These are phyloP conservation scores for Raffaelea arxii DNA, from an alignment of 2,329 filamentous ascomycete species.

Conservation along the genomic window DNA sequence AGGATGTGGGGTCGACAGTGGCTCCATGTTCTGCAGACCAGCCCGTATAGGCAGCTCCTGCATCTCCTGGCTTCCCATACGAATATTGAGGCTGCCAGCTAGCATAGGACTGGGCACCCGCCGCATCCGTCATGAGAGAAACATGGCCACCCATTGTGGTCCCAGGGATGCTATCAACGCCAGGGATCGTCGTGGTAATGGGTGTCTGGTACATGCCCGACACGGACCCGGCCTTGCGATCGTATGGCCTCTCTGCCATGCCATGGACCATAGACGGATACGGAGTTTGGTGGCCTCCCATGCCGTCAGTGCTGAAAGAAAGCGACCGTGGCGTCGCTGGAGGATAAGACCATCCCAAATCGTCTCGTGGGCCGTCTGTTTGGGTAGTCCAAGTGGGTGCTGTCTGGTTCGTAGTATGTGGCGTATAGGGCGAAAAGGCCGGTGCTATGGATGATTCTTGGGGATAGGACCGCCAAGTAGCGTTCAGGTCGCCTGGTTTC, in stretches of 20 bases:
- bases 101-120: constrained; percentile 13
- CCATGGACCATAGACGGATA: constrained; percentile 30
- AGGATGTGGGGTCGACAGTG: constrained; percentile 11
- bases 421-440: constrained; percentile 39
- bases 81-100: constrained; percentile 20
- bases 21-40: constrained; percentile 22
- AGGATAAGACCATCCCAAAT: constrained; percentile 34
- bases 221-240: constrained; percentile 30
- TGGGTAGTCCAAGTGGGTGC: constrained; percentile 32
- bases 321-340: constrained; percentile 33
- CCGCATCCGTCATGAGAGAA: constrained; percentile 28
- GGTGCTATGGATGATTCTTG: constrained; percentile 41
- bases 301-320: constrained; percentile 36
- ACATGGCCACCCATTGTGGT: constrained; percentile 23
- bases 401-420: constrained; percentile 26
- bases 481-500: constrained; percentile 31
- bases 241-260: constrained; percentile 25
- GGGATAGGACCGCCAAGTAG: constrained; percentile 39
- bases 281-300: constrained; percentile 24
- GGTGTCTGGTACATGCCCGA: constrained; percentile 34
- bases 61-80: constrained; percentile 27
- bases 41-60: constrained; percentile 24
- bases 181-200: constrained; percentile 25
- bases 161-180: constrained; percentile 24
- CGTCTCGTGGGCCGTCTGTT: constrained; percentile 30